Evolutionary conservation across 1,139 yeast species (phyloP).

Genomic region (Blastobotrys malaysiensis): DNA sequence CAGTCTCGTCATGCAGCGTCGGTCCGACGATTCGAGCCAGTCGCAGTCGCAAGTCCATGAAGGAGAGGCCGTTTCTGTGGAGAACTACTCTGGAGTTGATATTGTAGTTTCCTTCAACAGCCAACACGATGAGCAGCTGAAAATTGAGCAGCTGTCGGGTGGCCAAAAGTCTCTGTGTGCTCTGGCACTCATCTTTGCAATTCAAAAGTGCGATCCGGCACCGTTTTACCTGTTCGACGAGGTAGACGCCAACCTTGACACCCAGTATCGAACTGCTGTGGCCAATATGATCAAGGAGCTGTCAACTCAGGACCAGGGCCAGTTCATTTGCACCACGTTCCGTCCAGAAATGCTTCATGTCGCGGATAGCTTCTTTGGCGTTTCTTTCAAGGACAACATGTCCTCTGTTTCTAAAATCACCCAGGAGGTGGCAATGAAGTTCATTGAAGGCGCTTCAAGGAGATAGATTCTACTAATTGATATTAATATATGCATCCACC

Average conservation of each 20-base stretch:
- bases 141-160: conserved; percentile 89
- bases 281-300: conserved; percentile 68
- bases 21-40: conserved; percentile 24
- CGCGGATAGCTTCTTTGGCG: conserved; percentile 86
- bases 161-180: conserved; percentile 97
- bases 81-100: conserved; percentile 74
- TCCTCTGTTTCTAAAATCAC: conserved; percentile 71
- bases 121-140: conserved; percentile 76
- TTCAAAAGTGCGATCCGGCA: conserved; percentile 93
- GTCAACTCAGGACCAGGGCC: conserved; percentile 44
- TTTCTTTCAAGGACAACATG: conserved; percentile 75
- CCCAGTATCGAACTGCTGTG: conserved; percentile 86
- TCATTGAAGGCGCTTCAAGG: conserved; percentile 51
- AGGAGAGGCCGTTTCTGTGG: conserved; percentile 23
- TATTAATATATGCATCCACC: neutral
- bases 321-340: conserved; percentile 93
- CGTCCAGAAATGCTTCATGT: conserved; percentile 87
- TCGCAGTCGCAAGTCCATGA: conserved; percentile 10
- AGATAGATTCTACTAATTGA: neutral
- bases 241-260: conserved; percentile 91
- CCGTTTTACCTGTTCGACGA: conserved; percentile 95
- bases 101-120: conserved; percentile 90
- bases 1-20: conserved; percentile 57
- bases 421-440: conserved; percentile 67
- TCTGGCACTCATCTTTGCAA: conserved; percentile 84